Evolutionary conservation across 192 early-diverging fungal species (phyloP), one percentile per base, ranked within the genome.

Genomic region (Backusella australiensis): DNA sequence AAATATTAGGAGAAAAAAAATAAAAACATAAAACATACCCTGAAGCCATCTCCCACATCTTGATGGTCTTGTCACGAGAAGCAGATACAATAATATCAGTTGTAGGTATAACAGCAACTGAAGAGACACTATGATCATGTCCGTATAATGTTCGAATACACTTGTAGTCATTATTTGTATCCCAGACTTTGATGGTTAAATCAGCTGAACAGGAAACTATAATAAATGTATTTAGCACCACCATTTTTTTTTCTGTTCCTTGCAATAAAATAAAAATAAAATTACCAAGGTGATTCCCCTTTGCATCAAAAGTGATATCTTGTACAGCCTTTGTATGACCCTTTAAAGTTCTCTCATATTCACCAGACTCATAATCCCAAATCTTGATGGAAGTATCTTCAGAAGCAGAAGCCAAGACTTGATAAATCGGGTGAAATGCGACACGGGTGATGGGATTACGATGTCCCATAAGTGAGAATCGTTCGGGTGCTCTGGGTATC

Each of bases 291-390:
- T 91, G 85, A 6, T 89, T 86, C 41, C 97, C 96, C 71, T 95
- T 94, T 11, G 90, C 63, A 77, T 94, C 95, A 83, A 95, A 98
- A 0, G 89, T 88, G 35, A 98, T 70, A 89, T 93, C 93, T 78
- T 94, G 93, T 15, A 99, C 95, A 12, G 96, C 86, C 76, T 97
- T 96, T 3, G 97, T 99, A 78, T 99, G 96, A 46, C 97, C 96
- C 77, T 97, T 96, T 6, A 99, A 83, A 0, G 97, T 96, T 46
- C 93, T 83, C 80, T 98, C 97, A 84, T 94, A 97, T 56, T 94
- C 93, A 63, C 94, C 96, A 11, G 95, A 90, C 78, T 99, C 97
- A 67, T 92, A 91, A 86, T 98, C 97, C 93, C 93, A 99, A 39
- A 98, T 90, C 75, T 95, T 94, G 67, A 98, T 92, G 1, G 95